Conservation (phyloP, 1,284 basidiomycete genomes). For the Coriolopsis trogii region DNA sequence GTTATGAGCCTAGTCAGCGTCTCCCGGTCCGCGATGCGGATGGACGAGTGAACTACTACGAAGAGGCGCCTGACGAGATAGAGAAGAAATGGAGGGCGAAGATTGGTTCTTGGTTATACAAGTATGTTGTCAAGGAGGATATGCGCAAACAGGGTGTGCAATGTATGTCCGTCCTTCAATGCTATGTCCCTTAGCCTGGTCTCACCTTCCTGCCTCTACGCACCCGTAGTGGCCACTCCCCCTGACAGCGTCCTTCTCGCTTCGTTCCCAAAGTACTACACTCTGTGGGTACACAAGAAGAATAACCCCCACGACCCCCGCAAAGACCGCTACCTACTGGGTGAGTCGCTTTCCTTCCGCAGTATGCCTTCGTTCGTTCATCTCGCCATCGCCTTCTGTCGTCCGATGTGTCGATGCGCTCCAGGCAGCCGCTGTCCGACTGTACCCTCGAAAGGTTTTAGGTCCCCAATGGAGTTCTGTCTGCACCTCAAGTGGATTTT, state of each 20-base stretch:
- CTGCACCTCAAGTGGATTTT: slow-evolving; percentile 33
- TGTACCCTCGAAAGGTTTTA: too few relatives aligned
- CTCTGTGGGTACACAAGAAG: slow-evolving; percentile 30
- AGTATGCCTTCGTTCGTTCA: too few relatives aligned
- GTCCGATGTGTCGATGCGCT: neutral
- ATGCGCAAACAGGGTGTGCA: slow-evolving; percentile 15
- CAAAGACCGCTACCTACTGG: slow-evolving; percentile 28
- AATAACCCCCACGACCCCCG: slow-evolving; percentile 28
- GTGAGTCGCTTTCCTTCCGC: too few relatives aligned
- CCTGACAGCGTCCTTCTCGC: slow-evolving; percentile 19
- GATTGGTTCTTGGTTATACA: slow-evolving; percentile 27
- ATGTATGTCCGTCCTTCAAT: slow-evolving; percentile 2
- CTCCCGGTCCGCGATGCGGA: slow-evolving; percentile 11
- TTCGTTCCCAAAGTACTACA: slow-evolving; percentile 28
- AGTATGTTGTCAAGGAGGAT: slow-evolving; percentile 24
- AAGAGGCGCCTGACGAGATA: slow-evolving; percentile 8
- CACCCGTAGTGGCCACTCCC: slow-evolving; percentile 5
- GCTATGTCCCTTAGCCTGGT: neutral
- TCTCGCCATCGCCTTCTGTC: too few relatives aligned
- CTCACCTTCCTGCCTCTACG: neutral
- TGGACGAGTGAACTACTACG: slow-evolving; percentile 26
- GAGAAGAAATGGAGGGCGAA: slow-evolving; percentile 24
- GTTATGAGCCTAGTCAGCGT: slow-evolving; percentile 2
- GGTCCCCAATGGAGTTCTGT: slow-evolving; percentile 35
- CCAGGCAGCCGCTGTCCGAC: slow-evolving; percentile 29